Evolutionary conservation across 2,329 filamentous ascomycete genomes (phyloP).

Genomic region (Neopestalotiopsis sp.): DNA sequence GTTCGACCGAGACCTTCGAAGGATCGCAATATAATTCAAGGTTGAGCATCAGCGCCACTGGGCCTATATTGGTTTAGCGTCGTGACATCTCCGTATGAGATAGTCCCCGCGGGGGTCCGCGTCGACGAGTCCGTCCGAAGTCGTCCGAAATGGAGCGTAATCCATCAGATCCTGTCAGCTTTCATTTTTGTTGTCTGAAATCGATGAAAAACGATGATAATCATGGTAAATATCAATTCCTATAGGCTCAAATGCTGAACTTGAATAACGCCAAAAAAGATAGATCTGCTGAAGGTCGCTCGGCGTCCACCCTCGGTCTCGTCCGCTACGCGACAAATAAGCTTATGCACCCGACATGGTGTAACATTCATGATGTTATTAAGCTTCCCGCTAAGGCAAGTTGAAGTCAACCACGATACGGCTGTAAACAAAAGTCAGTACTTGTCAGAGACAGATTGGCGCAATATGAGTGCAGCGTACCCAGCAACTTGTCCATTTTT

Average conservation of each 20-base stretch:
- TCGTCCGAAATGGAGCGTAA: background rate
- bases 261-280: background rate
- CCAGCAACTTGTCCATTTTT: constrained; percentile 20
- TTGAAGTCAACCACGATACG: constrained; percentile 21
- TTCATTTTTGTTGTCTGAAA: background rate
- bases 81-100: background rate
- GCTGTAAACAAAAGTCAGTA: constrained; percentile 7
- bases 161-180: background rate
- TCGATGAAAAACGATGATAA: background rate
- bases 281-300: background rate
- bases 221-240: background rate
- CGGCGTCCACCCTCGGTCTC: background rate
- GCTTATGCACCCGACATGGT: background rate
- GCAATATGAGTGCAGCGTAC: constrained; percentile 10
- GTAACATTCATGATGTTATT: background rate
- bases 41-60: constrained; percentile 3
- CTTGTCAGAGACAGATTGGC: background rate
- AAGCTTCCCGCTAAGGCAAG: constrained; percentile 7
- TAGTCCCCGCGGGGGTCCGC: constrained; percentile 3
- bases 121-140: constrained; percentile 2
- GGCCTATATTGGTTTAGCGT: background rate
- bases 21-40: background rate
- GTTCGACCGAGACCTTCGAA: background rate
- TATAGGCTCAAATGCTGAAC: background rate
- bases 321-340: background rate